Evolutionary conservation across 2,329 filamentous ascomycete genomes (phyloP).

Genomic region (Arthrobotrys sphaeroides): DNA sequence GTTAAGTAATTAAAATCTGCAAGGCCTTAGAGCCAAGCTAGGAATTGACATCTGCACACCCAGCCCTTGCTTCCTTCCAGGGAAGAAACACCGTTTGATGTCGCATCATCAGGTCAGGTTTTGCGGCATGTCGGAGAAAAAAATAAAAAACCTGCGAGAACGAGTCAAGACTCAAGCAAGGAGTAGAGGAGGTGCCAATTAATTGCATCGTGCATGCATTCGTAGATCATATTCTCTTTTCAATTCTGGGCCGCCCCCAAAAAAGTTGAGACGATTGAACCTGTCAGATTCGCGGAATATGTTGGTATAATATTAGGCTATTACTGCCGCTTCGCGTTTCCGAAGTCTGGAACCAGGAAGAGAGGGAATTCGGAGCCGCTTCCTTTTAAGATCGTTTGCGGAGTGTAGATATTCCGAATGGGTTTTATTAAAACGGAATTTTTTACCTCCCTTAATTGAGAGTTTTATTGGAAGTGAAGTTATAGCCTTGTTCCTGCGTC

Average conservation of each 20-base stretch:
- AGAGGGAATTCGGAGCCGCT: background rate
- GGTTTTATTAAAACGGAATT: constrained; percentile 19
- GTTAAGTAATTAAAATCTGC: constrained; percentile 7
- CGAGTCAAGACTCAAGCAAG: constrained; percentile 8
- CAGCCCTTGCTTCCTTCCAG: background rate
- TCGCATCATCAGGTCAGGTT: constrained; percentile 37
- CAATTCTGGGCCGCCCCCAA: background rate
- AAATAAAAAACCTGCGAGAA: background rate
- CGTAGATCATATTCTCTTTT: constrained; percentile 2
- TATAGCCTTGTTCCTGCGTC: constrained; percentile 26
- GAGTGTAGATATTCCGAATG: constrained; percentile 6
- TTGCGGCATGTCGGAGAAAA: constrained; percentile 23
- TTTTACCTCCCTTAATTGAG: constrained; percentile 4
- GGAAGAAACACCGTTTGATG: background rate
- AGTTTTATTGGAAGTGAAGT: background rate
- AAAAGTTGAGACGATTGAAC: background rate
- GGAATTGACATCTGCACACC: constrained; percentile 6
- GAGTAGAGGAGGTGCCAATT: background rate
- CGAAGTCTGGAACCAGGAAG: constrained; percentile 3
- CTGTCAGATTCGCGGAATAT: background rate
- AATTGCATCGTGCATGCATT: constrained; percentile 37
- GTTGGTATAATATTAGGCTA: background rate
- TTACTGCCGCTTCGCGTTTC: background rate
- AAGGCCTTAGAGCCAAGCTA: background rate
- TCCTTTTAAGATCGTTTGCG: constrained; percentile 11